Conservation (phyloP, 2,329 filamentous ascomycete species). For the Nemania sp. region DNA sequence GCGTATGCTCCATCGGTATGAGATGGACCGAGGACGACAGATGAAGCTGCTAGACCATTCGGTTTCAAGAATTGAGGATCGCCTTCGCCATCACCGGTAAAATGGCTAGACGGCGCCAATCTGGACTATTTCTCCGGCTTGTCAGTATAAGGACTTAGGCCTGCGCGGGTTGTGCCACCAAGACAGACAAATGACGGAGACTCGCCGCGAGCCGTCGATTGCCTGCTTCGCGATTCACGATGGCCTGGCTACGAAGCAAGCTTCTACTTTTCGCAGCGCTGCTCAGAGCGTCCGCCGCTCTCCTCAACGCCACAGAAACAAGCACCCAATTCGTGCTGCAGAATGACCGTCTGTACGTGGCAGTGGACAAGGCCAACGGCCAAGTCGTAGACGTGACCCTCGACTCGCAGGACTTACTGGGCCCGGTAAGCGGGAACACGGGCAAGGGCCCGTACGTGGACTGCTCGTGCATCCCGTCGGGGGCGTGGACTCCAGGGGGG, state of each 20-base stretch:
- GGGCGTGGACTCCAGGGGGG: constrained; percentile 64
- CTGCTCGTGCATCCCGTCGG: constrained; percentile 61
- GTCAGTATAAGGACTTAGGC: constrained; percentile 8
- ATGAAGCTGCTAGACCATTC: constrained; percentile 1
- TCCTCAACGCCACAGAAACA: constrained; percentile 19
- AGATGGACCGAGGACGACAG: constrained; percentile 18
- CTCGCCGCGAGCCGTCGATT: not conserved
- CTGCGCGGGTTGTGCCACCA: too few relatives aligned
- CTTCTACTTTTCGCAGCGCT: constrained; percentile 10
- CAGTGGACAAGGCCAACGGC: constrained; percentile 43
- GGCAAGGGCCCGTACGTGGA: constrained; percentile 63
- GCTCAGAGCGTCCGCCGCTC: constrained; percentile 13
- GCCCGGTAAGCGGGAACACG: constrained; percentile 44
- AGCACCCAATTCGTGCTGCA: constrained; percentile 19
- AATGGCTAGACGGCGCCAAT: constrained; percentile 8
- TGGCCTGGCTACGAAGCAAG: constrained; percentile 8
- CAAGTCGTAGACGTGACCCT: constrained; percentile 41
- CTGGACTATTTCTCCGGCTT: constrained; percentile 9
- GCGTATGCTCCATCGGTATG: constrained; percentile 11
- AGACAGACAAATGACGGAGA: not conserved
- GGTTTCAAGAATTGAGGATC: constrained; percentile 1
- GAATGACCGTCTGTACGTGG: constrained; percentile 30
- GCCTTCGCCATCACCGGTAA: constrained; percentile 9
- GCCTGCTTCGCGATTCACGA: constrained; percentile 13
- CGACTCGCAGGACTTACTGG: constrained; percentile 54